phyloP scores from a whole-genome alignment of 2,329 filamentous ascomycete species.

The Fusarium sp. region DNA sequence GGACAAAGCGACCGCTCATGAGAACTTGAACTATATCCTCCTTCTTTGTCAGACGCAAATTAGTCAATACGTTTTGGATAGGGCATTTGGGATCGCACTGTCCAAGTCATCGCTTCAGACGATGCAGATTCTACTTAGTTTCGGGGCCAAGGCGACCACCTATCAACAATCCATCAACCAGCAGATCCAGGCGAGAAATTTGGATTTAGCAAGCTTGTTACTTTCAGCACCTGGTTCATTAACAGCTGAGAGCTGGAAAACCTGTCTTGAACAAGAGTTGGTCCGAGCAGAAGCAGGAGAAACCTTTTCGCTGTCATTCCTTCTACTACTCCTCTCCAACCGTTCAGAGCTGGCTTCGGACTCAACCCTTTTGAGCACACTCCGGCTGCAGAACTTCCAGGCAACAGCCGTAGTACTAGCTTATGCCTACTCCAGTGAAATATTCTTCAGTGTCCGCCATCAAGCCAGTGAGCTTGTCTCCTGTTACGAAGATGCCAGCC shows the following conservation, averaged over 20 bases:
- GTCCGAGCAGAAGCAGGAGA: not conserved
- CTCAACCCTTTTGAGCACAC: not conserved
- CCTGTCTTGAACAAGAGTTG: conserved; percentile 12
- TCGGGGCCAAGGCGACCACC: conserved; percentile 5
- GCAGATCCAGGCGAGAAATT: not conserved
- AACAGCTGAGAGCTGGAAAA: not conserved
- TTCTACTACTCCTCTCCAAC: not conserved
- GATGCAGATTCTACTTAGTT: conserved; percentile 17
- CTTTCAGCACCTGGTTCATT: conserved; percentile 11
- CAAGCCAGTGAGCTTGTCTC: conserved; percentile 2
- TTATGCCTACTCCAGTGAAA: conserved; percentile 4
- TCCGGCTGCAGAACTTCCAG: not conserved
- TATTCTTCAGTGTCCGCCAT: conserved; percentile 2
- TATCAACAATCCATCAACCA: not conserved
- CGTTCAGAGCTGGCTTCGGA: not conserved
- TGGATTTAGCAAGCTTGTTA: not conserved
- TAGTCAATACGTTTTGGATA: conserved; percentile 8
- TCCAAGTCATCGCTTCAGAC: not conserved
- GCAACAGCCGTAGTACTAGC: conserved; percentile 16
- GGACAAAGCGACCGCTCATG: not conserved
- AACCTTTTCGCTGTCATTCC: not conserved
- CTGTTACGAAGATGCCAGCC: not conserved
- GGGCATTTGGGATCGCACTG: conserved; percentile 19
- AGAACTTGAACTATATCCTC: conserved; percentile 27
- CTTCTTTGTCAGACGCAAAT: conserved; percentile 17